Base-by-base conservation (phyloP, 2,329 filamentous ascomycete species). In the Arthrobotrys entomopaga region DNA sequence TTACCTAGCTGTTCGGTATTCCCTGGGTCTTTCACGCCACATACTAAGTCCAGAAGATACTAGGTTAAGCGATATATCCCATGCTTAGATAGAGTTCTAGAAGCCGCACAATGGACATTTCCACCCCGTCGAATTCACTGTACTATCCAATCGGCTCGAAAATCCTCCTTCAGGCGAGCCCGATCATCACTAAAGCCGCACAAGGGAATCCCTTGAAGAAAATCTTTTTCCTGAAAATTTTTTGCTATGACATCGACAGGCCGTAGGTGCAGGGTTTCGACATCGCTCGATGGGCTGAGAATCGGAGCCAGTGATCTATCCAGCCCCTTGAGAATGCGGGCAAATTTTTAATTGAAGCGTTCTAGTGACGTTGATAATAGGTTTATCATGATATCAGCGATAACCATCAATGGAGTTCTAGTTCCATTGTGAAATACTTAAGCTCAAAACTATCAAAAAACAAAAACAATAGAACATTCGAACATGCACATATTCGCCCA, bases 21-120 rank as follows among this genome's bases (percentile, higher is more conserved):
- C 58, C 57, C 65, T 70, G 65, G 57, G 24, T 42, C 38, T n/a
- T 58, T 58, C 66, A 71, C 66, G 59, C 53, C 66, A 71, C 66
- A 71, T 46, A 59, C 53, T 53, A 58, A 50, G 59, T 71, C 54
- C 43, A 59, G 42, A 16, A 3, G 49, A 16, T 42, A n/a, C 43
- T 34, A 50, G 65, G 65, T 58, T 71, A 64, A 71, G 66, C 66
- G 66, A 71, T 58, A 50, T 58, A 48, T 52, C 65, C 58, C 52
- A 16, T 57, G 53, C 19, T 13, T 16, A 13, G 20, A 29, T 24
- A 50, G 43, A 59, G 52, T 71, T 71, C 66, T 65, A 71, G 59
- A 71, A 64, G 54, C 52, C 59, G 26, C 40, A 63, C 53, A 3
- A 59, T 42, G 64, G 60, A 57, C 10, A 34, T 34, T 71, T 71